These are phyloP conservation scores for Solanum arcanum DNA, from an alignment of 257 asterid genomes.

Conservation along the genomic window DNA sequence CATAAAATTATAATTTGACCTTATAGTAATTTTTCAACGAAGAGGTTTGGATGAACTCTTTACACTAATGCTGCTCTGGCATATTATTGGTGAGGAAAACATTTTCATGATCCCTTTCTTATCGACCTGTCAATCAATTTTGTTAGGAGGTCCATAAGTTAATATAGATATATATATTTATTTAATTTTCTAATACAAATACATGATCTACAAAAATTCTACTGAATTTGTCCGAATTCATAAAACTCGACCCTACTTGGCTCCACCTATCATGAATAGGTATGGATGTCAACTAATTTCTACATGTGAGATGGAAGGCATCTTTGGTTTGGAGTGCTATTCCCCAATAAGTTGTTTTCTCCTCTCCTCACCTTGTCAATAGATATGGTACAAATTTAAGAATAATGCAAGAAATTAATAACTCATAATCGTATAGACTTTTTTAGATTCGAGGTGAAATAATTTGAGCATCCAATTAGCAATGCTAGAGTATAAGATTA, in stretches of 20 bases:
- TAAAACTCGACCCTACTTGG: not conserved
- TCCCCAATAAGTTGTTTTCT: not conserved
- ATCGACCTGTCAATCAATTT: too few species aligned
- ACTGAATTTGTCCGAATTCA: accelerated
- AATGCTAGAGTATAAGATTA: not conserved
- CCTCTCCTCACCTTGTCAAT: not conserved
- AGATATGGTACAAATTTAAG: not conserved
- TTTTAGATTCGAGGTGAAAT: not conserved
- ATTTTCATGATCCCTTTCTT: too few species aligned
- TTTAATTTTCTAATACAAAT: too few species aligned
- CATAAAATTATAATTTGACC: too few species aligned
- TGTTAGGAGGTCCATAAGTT: accelerated
- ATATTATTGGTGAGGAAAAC: too few species aligned
- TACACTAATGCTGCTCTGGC: too few species aligned
- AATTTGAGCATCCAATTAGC: not conserved
- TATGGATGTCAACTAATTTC: not conserved
- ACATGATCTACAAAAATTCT: accelerated
- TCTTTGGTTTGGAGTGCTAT: not conserved
- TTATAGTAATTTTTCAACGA: too few species aligned
- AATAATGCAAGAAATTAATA: not conserved
- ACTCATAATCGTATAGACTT: too few species aligned
- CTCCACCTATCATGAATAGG: not conserved
- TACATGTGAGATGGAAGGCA: not conserved
- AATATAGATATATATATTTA: too few species aligned
- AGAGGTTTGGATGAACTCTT: not conserved